Conservation (phyloP, 257 asterid genomes). For the Petunia secreta region DNA sequence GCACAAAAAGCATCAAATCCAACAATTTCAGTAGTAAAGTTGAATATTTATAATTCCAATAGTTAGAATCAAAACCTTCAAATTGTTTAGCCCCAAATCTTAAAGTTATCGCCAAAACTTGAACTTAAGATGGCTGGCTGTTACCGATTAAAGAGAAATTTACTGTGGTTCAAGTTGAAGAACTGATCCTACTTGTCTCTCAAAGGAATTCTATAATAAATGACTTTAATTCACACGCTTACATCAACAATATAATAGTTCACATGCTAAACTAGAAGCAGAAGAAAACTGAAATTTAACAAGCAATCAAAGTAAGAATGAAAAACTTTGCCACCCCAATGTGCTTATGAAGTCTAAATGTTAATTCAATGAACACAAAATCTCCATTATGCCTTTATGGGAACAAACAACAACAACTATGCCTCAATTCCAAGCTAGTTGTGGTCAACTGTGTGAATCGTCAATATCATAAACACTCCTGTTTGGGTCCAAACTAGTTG, state of each 20-base stretch:
- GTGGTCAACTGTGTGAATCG: no score
- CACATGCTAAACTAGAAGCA: background rate
- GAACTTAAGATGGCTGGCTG: background rate
- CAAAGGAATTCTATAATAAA: background rate
- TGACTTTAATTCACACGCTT: background rate
- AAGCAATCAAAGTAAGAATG: background rate
- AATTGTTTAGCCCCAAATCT: background rate
- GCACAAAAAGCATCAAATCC: background rate
- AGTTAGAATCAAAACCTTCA: background rate
- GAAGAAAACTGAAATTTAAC: background rate
- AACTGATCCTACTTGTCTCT: background rate
- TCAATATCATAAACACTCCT: no score
- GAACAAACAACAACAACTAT: background rate
- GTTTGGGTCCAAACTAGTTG: no score
- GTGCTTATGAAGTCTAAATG: conserved; percentile 3
- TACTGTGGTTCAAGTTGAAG: background rate
- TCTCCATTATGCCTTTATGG: background rate
- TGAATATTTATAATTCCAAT: background rate
- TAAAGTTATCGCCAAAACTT: background rate
- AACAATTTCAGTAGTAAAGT: conserved; percentile 4
- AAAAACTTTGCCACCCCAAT: background rate
- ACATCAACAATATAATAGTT: background rate
- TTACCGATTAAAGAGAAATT: background rate
- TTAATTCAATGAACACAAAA: background rate
- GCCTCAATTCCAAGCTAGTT: no score